These are phyloP conservation scores for Aegilops bicornis DNA, from an alignment of 176 grass and related monocot genomes.

Conservation along the genomic window DNA sequence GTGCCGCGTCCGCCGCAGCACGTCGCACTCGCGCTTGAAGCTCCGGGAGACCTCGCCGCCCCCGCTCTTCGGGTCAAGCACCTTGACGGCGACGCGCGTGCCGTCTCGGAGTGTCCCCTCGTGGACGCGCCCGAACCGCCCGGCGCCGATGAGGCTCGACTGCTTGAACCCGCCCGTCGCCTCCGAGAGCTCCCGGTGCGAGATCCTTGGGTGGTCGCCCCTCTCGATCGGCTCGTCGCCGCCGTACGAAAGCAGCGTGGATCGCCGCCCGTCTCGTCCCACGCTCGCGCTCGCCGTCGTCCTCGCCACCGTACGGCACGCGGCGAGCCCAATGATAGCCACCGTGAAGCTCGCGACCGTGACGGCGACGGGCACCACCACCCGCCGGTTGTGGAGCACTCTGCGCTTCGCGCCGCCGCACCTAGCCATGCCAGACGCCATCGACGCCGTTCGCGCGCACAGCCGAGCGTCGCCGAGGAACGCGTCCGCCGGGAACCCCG, in stretches of 20 bases:
- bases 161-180: slow-evolving; percentile 79
- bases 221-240: slow-evolving; percentile 39
- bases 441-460: slow-evolving; percentile 43
- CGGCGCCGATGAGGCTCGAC: slow-evolving; percentile 63
- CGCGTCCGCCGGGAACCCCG: slow-evolving; percentile 47
- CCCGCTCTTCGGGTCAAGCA: slow-evolving; percentile 62
- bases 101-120: slow-evolving; percentile 69
- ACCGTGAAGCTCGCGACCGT: slow-evolving; percentile 30
- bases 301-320: slow-evolving; percentile 9
- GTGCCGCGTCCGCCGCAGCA: slow-evolving; percentile 82
- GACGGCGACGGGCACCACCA: slow-evolving; percentile 35
- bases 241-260: slow-evolving; percentile 41
- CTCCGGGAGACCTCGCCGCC: slow-evolving; percentile 65
- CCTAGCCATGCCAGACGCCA: slow-evolving; percentile 28
- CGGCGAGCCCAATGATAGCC: slow-evolving; percentile 12
- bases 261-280: slow-evolving; percentile 25
- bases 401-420: slow-evolving; percentile 29
- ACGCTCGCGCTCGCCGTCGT: background rate
- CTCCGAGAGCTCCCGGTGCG: slow-evolving; percentile 70
- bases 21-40: slow-evolving; percentile 90
- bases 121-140: slow-evolving; percentile 73
- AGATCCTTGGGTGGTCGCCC: slow-evolving; percentile 78
- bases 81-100: slow-evolving; percentile 76
- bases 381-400: slow-evolving; percentile 19
- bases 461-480: slow-evolving; percentile 60